Base-by-base conservation (phyloP, 768 basidiomycete species). In the Mycena metata region DNA sequence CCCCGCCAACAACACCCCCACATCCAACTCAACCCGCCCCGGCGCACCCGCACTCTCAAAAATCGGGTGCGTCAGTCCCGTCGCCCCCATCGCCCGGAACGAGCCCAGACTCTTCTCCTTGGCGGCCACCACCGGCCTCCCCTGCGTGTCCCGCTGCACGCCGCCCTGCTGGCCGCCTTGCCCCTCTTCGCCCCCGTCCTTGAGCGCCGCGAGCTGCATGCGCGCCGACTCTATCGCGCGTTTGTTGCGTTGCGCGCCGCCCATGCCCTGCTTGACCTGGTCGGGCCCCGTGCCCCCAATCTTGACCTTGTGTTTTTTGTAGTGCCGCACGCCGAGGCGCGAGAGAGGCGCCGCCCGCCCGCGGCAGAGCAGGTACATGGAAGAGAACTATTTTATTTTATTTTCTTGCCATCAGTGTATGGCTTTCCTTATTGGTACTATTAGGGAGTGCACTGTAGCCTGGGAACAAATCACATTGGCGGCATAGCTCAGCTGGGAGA, bases 1-100 rank as follows among this genome's bases (percentile, higher is more conserved):
- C 6, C 60, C 33, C 2, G 85, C 82, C 52, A 79, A 76, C 68
- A 89, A 86, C 10, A 72, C 52, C 10, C 86, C 85, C 9, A 86
- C 69, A 3, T 78, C 67, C 13, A 86, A 76, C 35, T 79, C 77
- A 2, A 75, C 74, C 11, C 79, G 76, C 30, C 70, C 67, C 1
- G 52, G 52, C 5, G 52, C 46, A 2, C 72, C 62, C 2, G 84
- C 79, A 16, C 76, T 78, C 65, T 83, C 77, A 59, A 88, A 85
- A 16, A 87, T 54, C 0, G 79, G 77, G 21, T 86, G 77, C 24
- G 77, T 79, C 21, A 89, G 69, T 57, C 81, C 79, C 0, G 69
- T 72, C 13, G 72, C 73, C 0, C 85, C 74, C 76, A 88, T 74
- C 6, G 85, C 78, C 50, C 79, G 73, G 70, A 86, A 88, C 19